phyloP scores from a whole-genome alignment of 345 rosid genomes.

The Lepidium aucheri region DNA sequence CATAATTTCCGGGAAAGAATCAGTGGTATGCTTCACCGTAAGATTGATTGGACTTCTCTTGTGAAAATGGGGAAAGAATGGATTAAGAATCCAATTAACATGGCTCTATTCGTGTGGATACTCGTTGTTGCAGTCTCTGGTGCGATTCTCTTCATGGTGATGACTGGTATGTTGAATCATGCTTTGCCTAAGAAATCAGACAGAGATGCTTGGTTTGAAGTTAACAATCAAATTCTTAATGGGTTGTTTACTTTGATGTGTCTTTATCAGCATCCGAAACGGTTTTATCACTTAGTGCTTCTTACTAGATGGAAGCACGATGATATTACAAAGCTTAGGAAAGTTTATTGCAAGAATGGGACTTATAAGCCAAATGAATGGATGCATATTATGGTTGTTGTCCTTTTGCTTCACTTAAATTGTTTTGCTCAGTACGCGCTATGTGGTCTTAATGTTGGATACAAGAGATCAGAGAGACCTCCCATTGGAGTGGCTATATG shows the following conservation, averaged over 20 bases:
- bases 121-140: conserved; percentile 73
- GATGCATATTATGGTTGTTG: conserved; percentile 83
- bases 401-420: conserved; percentile 68
- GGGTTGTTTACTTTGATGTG: conserved; percentile 93
- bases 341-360: conserved; percentile 78
- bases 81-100: conserved; percentile 70
- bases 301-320: conserved; percentile 67
- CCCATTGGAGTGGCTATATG: conserved; percentile 82
- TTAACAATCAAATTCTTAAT: conserved; percentile 86
- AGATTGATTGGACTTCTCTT: conserved; percentile 60
- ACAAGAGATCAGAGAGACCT: conserved; percentile 71
- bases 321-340: conserved; percentile 62
- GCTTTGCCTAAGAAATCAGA: conserved; percentile 60
- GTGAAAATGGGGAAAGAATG: conserved; percentile 56
- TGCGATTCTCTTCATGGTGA: conserved; percentile 83
- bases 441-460: conserved; percentile 82
- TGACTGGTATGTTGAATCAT: conserved; percentile 88
- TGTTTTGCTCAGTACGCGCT: conserved; percentile 97
- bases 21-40: conserved; percentile 42
- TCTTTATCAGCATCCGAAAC: conserved; percentile 85
- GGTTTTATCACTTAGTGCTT: conserved; percentile 74
- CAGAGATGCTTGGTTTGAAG: conserved; percentile 86
- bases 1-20: conserved; percentile 52
- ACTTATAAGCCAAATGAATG: conserved; percentile 85
- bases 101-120: conserved; percentile 80